A percentile compares a stretch with the other conserved stretches of the same genome.
Evolutionary conservation across 2,329 filamentous ascomycete genomes (phyloP).

Genomic region (Fusarium siculi): DNA sequence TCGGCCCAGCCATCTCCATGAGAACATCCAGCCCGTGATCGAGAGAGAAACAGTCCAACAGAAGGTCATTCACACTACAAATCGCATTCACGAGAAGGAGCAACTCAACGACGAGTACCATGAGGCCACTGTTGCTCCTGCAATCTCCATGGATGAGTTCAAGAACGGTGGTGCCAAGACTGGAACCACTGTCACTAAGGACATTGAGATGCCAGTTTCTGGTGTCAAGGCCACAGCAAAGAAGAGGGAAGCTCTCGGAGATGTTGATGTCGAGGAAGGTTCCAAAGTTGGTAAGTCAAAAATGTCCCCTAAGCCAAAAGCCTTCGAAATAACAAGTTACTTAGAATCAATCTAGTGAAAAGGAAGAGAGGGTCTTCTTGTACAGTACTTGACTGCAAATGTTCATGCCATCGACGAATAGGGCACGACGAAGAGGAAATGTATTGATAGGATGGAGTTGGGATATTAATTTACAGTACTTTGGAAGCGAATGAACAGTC

Average conservation of each 20-base stretch:
- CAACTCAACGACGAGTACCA: slow-evolving; percentile 21
- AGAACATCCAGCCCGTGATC: slow-evolving; percentile 29
- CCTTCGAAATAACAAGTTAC: not conserved
- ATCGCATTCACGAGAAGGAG: slow-evolving; percentile 23
- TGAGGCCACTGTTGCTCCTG: slow-evolving; percentile 16
- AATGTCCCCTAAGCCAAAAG: rapidly evolving
- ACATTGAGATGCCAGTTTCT: slow-evolving; percentile 8
- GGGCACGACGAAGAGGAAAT: not conserved
- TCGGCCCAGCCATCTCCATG: slow-evolving; percentile 10
- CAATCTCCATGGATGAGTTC: slow-evolving; percentile 11
- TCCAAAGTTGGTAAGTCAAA: not conserved
- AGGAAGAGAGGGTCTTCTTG: slow-evolving; percentile 2
- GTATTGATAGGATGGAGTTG: not conserved
- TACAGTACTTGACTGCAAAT: not conserved
- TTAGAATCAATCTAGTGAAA: slow-evolving; percentile 21
- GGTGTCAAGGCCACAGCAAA: not conserved
- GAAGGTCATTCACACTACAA: slow-evolving; percentile 26
- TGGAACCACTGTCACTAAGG: not conserved
- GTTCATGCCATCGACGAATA: not conserved
- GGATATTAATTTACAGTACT: not conserved
- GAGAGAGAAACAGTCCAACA: slow-evolving; percentile 30
- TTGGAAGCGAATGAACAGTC: not conserved
- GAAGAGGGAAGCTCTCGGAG: slow-evolving; percentile 3
- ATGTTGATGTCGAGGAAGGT: not conserved
- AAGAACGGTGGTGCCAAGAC: slow-evolving; percentile 1